Evolutionary conservation across 768 basidiomycete genomes (phyloP).

Genomic region (Astraeus odoratus): DNA sequence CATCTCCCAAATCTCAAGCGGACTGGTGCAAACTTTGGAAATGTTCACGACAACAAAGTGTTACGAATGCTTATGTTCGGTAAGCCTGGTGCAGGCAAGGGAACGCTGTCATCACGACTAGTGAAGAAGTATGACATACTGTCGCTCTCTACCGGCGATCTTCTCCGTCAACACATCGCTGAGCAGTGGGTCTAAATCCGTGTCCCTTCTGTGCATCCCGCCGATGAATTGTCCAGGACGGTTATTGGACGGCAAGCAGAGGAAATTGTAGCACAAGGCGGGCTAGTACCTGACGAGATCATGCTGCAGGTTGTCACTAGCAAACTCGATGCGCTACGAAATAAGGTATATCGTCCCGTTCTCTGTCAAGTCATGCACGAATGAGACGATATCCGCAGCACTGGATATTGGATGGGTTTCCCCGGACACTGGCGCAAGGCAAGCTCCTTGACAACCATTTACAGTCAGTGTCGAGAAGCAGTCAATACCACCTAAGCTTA

Average conservation of each 20-base stretch:
- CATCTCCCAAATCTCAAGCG: conserved; percentile 37
- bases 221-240: conserved; percentile 37
- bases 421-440: conserved; percentile 82
- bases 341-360: conserved; percentile 42
- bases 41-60: conserved; percentile 16
- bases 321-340: conserved; percentile 58
- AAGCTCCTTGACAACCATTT: conserved; percentile 72
- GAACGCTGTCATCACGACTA: conserved; percentile 70
- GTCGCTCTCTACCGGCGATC: conserved; percentile 76
- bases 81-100: conserved; percentile 73
- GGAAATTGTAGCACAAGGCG: conserved; percentile 72
- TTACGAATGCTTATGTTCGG: conserved; percentile 53
- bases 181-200: conserved; percentile 36
- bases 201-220: not conserved
- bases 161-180: conserved; percentile 77
- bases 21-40: conserved; percentile 17
- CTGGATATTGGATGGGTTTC: conserved; percentile 93
- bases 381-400: conserved; percentile 39
- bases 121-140: conserved; percentile 76
- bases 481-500: not conserved
- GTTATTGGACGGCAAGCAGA: conserved; percentile 70
- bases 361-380: not conserved
- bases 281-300: conserved; percentile 69
- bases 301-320: conserved; percentile 72
- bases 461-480: conserved; percentile 42